Percentiles rank a stretch among this genome's conserved stretches.
phyloP scores from a whole-genome alignment of 345 rosid species.

The Eucalyptus rudis region DNA sequence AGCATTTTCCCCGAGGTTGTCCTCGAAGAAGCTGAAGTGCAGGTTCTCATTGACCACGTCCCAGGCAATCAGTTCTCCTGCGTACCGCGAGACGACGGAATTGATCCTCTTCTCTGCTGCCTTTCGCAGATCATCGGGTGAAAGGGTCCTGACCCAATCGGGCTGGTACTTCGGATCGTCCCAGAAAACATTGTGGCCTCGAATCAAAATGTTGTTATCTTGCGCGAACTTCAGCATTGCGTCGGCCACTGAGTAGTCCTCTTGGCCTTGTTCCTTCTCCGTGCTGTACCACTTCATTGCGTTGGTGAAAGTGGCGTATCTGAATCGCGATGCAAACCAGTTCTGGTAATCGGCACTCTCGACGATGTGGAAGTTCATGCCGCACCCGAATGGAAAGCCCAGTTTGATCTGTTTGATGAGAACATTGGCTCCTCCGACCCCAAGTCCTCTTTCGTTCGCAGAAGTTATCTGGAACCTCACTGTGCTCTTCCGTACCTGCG shows the following conservation, averaged over 20 bases:
- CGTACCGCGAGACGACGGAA: conserved; percentile 51
- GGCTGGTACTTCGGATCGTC: conserved; percentile 50
- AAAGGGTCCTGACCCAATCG: conserved; percentile 43
- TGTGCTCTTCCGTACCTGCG: conserved; percentile 50
- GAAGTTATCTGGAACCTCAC: conserved; percentile 38
- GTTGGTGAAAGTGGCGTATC: conserved; percentile 56
- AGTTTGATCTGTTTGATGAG: conserved; percentile 29
- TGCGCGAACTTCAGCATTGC: conserved; percentile 38
- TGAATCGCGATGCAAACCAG: conserved; percentile 74
- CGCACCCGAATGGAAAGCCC: conserved; percentile 61
- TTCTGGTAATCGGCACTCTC: conserved; percentile 31
- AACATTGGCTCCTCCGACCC: conserved; percentile 28
- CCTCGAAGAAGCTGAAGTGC: conserved; percentile 72
- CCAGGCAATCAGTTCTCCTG: conserved; percentile 65
- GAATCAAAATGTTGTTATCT: conserved; percentile 28
- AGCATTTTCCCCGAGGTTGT: conserved; percentile 45
- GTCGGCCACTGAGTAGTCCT: conserved; percentile 62
- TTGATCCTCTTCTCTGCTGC: conserved; percentile 40
- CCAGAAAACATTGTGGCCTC: conserved; percentile 86
- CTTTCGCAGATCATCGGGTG: conserved; percentile 10
- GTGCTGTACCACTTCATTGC: conserved; percentile 90
- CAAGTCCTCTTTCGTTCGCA: conserved; percentile 5
- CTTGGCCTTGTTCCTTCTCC: conserved; percentile 35
- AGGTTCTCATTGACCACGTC: conserved; percentile 78
- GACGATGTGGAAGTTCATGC: conserved; percentile 51